Evolutionary conservation across 352 stramenopile species (phyloP).

Genomic region (Ophiocytium majus): DNA sequence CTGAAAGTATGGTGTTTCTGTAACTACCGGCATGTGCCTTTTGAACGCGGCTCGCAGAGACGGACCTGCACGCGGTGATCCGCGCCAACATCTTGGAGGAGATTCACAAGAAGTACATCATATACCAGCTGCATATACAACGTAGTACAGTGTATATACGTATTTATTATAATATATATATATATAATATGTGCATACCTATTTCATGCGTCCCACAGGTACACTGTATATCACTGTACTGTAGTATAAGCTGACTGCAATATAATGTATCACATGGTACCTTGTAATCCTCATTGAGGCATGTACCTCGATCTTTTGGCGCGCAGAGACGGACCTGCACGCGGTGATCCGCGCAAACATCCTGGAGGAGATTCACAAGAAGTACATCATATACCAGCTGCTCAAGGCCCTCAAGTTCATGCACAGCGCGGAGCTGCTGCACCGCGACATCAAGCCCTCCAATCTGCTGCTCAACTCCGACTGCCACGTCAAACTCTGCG

Average conservation of each 20-base stretch:
- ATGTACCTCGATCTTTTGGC: too few relatives aligned
- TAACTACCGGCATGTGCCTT: too few relatives aligned
- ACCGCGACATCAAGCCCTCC: conserved; percentile 93
- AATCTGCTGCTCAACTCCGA: conserved; percentile 90
- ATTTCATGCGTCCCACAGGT: too few relatives aligned
- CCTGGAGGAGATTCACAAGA: conserved; percentile 91
- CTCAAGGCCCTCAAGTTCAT: conserved; percentile 94
- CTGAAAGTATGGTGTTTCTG: too few relatives aligned
- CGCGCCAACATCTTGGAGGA: conserved; percentile 87
- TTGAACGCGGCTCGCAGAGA: conserved; percentile 80
- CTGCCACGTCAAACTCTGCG: conserved; percentile 90
- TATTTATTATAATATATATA: too few relatives aligned
- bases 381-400: conserved; percentile 94
- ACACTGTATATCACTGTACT: too few relatives aligned
- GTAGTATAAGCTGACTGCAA: too few relatives aligned
- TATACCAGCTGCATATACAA: conserved; percentile 95
- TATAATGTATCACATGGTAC: too few relatives aligned
- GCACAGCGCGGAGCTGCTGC: conserved; percentile 86
- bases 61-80: conserved; percentile 90
- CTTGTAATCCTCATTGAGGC: too few relatives aligned
- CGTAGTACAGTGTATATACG: too few relatives aligned
- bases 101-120: conserved; percentile 95
- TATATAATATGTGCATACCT: too few relatives aligned
- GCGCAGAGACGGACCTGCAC: conserved; percentile 86
- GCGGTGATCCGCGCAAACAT: conserved; percentile 90